Base-by-base conservation (phyloP, 164 flowering plant genomes). In the Vitis amurensis region DNA sequence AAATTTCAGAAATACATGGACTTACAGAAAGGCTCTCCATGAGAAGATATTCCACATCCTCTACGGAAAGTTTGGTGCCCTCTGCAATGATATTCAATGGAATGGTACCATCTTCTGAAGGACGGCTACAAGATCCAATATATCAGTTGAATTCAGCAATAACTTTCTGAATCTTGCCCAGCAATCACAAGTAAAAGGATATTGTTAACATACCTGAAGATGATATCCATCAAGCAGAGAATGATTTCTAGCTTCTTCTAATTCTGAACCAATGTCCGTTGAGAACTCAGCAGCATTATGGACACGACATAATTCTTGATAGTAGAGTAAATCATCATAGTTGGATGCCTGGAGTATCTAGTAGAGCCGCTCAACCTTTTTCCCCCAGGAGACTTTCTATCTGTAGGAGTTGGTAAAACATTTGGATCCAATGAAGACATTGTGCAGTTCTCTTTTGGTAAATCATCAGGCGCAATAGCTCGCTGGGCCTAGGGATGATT, bases 191-290 rank as follows among this genome's bases (percentile, higher is more conserved):
- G 6, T 50, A 16, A 31, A 51, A 47, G 31, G 37, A 8, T 9
- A 17, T 19, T 7, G 12, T 47, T 52, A 55, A n/a, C 61, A 71
- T 23, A 89, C 99, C 95, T 93, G 82, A 91, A 95, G 66, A 95
- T 95, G 51, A 93, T 95, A 74, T 95, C 99, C 97, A 93, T 93
- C 78, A 95, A 77, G 83, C 98, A 93, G 50, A 93, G 96, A 75
- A 95, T 90, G 80, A 91, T 95, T 63, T 95, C 98, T 61, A 89
- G 68, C 78, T 93, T 95, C 70, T 84, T 85, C 82, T 93, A 92
- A 75, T 95, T 91, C 70, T 87, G 81, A 57, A 93, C 90, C 65
- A 95, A 77, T 53, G 93, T 98, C 63, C 95, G 98, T 68, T 95
- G 98, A 69, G 92, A 83, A 71, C 75, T 90, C 69, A 95, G 93